A percentile compares a stretch with the other conserved stretches of the same genome.
phyloP scores from a whole-genome alignment of 352 stramenopile genomes.

The Stramenopiles sp. region DNA sequence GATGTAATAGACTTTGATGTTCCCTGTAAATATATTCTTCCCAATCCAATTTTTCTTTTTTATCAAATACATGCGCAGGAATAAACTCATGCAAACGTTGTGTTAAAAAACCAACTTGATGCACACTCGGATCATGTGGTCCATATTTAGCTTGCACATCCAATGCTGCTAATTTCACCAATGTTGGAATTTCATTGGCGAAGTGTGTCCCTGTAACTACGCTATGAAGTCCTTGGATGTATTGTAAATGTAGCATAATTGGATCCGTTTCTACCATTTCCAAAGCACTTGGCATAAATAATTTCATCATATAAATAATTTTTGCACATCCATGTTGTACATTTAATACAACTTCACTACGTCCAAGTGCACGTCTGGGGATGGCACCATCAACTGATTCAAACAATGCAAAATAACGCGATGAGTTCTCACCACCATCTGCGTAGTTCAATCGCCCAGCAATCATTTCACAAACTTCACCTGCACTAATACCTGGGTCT shows the following conservation, averaged over 20 bases:
- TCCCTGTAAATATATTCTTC: background rate
- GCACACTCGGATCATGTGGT: background rate
- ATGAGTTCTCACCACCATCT: background rate
- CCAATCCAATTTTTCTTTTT: background rate
- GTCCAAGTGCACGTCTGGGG: background rate
- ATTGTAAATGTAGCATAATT: background rate
- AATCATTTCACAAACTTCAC: background rate
- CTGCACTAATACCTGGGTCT: background rate
- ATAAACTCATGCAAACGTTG: background rate
- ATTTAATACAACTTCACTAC: background rate
- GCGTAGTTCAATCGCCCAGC: background rate
- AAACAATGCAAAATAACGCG: background rate
- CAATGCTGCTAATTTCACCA: background rate
- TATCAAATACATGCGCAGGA: background rate
- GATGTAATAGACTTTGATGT: background rate
- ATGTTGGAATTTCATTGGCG: background rate
- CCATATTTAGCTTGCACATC: background rate
- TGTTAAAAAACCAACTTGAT: background rate
- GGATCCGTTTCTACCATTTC: background rate
- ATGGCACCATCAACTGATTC: background rate
- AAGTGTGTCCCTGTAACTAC: background rate
- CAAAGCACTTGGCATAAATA: background rate
- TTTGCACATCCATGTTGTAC: background rate
- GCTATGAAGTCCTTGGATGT: background rate
- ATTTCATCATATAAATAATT: background rate